phyloP scores from a whole-genome alignment of 2,329 filamentous ascomycete genomes.

The Lecanoromycetidae sp. region DNA sequence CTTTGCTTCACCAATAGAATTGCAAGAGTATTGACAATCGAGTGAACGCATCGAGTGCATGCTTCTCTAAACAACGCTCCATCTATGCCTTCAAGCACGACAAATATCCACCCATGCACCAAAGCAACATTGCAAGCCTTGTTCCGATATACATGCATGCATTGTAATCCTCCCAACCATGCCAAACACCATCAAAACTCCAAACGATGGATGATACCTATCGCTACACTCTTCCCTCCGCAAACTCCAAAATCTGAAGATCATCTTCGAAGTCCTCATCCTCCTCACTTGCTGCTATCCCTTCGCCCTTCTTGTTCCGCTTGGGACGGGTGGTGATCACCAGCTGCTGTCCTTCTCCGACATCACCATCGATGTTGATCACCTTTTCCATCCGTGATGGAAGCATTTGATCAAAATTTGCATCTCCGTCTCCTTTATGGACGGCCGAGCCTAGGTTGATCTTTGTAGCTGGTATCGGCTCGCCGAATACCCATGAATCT shows the following conservation, averaged over 20 bases:
- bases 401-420: slow-evolving; percentile 24
- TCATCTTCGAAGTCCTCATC: slow-evolving; percentile 85
- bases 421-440: slow-evolving; percentile 29
- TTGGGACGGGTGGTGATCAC: slow-evolving; percentile 70
- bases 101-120: not conserved
- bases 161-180: too few relatives aligned
- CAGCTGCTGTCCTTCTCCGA: slow-evolving; percentile 56
- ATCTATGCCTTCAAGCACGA: not conserved
- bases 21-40: too few relatives aligned
- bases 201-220: not conserved
- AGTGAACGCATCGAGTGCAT: too few relatives aligned
- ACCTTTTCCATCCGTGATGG: slow-evolving; percentile 33
- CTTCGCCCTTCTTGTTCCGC: slow-evolving; percentile 38
- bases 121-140: not conserved
- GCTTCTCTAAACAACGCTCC: too few relatives aligned
- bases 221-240: slow-evolving; percentile 42
- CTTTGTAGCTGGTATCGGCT: slow-evolving; percentile 36
- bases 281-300: slow-evolving; percentile 34
- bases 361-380: slow-evolving; percentile 40
- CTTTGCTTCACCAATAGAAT: too few relatives aligned
- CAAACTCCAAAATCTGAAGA: slow-evolving; percentile 83
- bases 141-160: too few relatives aligned
- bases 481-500: slow-evolving; percentile 43
- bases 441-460: slow-evolving; percentile 34
- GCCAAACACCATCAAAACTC: too few relatives aligned